Base-by-base conservation (phyloP, 805 yeast species). In the Yamadazyma phyllophila region DNA sequence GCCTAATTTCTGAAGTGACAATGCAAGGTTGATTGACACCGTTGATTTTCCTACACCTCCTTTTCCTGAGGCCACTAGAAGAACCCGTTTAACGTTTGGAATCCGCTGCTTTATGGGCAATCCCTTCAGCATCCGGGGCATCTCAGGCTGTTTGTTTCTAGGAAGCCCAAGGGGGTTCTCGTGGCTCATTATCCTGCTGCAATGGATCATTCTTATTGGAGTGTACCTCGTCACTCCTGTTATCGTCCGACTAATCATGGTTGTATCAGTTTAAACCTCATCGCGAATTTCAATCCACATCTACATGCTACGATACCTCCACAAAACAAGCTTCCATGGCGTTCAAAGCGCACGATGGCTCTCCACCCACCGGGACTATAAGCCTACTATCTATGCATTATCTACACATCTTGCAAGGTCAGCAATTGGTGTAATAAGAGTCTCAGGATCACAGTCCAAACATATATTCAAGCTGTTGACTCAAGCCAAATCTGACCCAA, bases 31-130 rank as follows among this genome's bases (percentile, higher is more conserved):
- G 7, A 81, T 81, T 1, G 84, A 67, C 0, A 85, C 87, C 0
- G 92, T 85, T 1, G 90, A 83, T 58, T 85, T 85, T 0, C 92
- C 92, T 9, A 85, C 92, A 0, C 92, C 92, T 2, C 92, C 92
- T 58, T 85, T 85, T 2, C 88, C 88, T 1, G 90, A 83, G 0
- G 89, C 74, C 0, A 85, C 90, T 2, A 87, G 71, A 1, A 88
- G 50, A 1, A 87, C 73, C 41, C 76, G 80, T 7, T 70, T 64
- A 2, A 85, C 92, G n/a, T 78, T 78, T 0, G 83, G 78, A 27
- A 88, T 77, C 13, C 63, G 62, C 47, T 73, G 78, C 46, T 69
- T 76, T 8, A 80, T 62, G 0, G 88, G 87, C 1, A 83, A 58
- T 1, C 83, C 82, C 26, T 75, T 71, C 7, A 78, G 67, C 63